These are phyloP conservation scores for Monilinia vaccinii-corymbosi DNA, from an alignment of 2,329 filamentous ascomycete genomes.

Conservation along the genomic window DNA sequence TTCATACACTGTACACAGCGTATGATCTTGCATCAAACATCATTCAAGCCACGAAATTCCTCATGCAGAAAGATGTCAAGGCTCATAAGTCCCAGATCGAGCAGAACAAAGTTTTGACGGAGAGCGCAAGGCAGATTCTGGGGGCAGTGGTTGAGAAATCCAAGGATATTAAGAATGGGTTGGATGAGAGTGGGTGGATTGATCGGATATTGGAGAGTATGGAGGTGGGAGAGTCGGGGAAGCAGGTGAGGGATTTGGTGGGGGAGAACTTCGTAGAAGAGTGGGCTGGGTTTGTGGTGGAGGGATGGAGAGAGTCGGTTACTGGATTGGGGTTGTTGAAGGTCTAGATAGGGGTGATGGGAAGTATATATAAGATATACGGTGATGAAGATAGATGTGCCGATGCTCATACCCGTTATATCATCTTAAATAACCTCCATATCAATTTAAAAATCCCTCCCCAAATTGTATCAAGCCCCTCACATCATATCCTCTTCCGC, in stretches of 20 bases:
- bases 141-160: slow-evolving; percentile 18
- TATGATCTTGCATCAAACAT: slow-evolving; percentile 22
- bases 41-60: slow-evolving; percentile 17
- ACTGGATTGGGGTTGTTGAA: slow-evolving; percentile 24
- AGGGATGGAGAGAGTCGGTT: slow-evolving; percentile 29
- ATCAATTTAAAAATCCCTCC: background rate
- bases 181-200: slow-evolving; percentile 30
- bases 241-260: slow-evolving; percentile 18
- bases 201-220: slow-evolving; percentile 25
- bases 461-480: slow-evolving; percentile 4
- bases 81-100: slow-evolving; percentile 16
- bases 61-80: slow-evolving; percentile 14
- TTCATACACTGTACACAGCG: slow-evolving; percentile 26
- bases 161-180: slow-evolving; percentile 20
- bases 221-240: slow-evolving; percentile 9
- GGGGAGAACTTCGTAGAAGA: slow-evolving; percentile 28
- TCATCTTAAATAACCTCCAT: background rate
- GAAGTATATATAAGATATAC: background rate
- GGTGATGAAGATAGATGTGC: background rate
- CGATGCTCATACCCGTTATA: background rate
- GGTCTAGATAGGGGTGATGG: background rate
- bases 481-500: slow-evolving; percentile 30
- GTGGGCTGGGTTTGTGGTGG: slow-evolving; percentile 28
- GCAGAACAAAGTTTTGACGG: slow-evolving; percentile 10
- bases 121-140: slow-evolving; percentile 14